Percentiles rank a stretch among this genome's conserved stretches.
These are phyloP conservation scores for Dactylellina haptotyla DNA, from an alignment of 2,329 filamentous ascomycete genomes.

Conservation along the genomic window DNA sequence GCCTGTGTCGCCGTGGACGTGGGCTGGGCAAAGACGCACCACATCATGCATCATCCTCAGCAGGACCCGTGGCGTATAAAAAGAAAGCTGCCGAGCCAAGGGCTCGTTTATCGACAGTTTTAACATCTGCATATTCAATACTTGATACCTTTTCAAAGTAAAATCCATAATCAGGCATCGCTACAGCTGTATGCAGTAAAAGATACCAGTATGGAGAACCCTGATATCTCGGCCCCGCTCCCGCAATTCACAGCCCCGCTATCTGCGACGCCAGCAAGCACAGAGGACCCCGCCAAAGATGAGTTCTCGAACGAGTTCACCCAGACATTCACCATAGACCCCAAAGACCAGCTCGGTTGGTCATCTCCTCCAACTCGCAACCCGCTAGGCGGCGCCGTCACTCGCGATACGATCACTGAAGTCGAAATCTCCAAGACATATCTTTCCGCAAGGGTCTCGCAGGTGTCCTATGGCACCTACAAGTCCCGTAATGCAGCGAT, in stretches of 20 bases:
- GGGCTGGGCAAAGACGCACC: neutral
- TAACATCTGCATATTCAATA: no score
- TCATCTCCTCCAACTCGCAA: constrained; percentile 17
- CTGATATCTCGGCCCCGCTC: no score
- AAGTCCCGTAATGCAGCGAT: constrained; percentile 13
- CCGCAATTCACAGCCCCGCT: neutral
- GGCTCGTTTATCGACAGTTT: no score
- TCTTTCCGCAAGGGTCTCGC: constrained; percentile 33
- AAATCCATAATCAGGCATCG: no score
- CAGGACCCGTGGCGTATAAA: no score
- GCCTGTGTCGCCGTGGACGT: neutral
- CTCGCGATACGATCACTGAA: constrained; percentile 32
- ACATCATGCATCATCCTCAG: neutral
- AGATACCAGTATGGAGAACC: no score
- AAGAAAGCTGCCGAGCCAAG: no score
- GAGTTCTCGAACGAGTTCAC: constrained; percentile 41
- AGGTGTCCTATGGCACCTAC: constrained; percentile 35
- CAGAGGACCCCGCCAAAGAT: constrained; percentile 8
- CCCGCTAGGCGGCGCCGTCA: constrained; percentile 2
- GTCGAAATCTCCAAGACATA: constrained; percentile 48
- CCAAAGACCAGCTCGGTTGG: constrained; percentile 20
- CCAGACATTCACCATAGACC: constrained; percentile 16
- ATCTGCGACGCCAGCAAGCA: neutral
- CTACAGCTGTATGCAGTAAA: no score
- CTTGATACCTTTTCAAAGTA: no score